A percentile compares a stretch with the other conserved stretches of the same genome.
Evolutionary conservation across 305 asterid species (phyloP).

Genomic region (Plantago lanceolata): DNA sequence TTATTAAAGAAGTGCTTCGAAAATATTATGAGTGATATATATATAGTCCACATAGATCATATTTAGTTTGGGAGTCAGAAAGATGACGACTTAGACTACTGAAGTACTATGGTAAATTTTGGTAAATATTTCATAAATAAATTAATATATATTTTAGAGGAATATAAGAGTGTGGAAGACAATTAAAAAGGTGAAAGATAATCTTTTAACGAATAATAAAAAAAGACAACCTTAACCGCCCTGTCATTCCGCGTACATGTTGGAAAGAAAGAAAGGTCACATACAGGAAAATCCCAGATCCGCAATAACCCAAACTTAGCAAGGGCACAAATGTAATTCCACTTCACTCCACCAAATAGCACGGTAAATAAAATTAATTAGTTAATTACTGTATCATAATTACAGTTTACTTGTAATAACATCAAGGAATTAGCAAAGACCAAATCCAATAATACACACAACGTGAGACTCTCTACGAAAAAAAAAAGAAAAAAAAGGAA

Average conservation of each 20-base stretch:
- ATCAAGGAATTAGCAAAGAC: slow-evolving; percentile 14
- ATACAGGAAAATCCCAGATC: neutral
- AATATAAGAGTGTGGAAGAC: neutral
- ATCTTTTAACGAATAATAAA: no score
- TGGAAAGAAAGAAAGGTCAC: slow-evolving; percentile 1
- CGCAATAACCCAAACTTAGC: neutral
- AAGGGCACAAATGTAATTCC: slow-evolving; percentile 2
- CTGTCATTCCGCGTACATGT: slow-evolving; percentile 16
- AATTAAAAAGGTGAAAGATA: neutral
- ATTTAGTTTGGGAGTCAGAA: no score
- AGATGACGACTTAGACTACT: no score
- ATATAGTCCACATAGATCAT: no score
- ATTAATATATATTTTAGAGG: no score
- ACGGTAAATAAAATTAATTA: neutral
- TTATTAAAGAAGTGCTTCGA: no score
- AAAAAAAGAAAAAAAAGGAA: slow-evolving; percentile 7
- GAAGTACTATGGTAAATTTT: no score
- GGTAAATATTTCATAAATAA: neutral
- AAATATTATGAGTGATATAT: no score
- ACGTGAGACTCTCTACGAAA: slow-evolving; percentile 28
- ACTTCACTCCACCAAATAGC: neutral
- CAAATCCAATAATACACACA: slow-evolving; percentile 25
- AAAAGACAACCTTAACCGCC: slow-evolving; percentile 7
- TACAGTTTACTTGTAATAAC: slow-evolving; percentile 1
- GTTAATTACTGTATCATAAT: neutral